phyloP scores from a whole-genome alignment of 2,329 filamentous ascomycete genomes.

The Nothophoma quercina region DNA sequence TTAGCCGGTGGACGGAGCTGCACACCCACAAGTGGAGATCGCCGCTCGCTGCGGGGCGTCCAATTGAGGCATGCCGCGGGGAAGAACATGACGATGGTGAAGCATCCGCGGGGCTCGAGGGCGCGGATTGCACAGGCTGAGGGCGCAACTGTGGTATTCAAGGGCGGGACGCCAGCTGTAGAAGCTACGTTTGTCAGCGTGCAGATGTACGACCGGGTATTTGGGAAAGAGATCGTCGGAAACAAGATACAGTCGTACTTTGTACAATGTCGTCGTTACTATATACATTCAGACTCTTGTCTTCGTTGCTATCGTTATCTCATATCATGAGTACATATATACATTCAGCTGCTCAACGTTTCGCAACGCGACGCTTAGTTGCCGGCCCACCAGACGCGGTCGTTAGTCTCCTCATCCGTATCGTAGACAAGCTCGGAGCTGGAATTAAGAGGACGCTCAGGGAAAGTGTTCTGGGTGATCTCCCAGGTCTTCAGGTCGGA shows the following conservation, averaged over 20 bases:
- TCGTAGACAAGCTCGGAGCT: slow-evolving; percentile 53
- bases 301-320: not conserved
- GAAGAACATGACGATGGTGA: slow-evolving; percentile 1
- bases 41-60: slow-evolving; percentile 2
- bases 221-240: not conserved
- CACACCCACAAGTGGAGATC: not conserved
- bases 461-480: slow-evolving; percentile 51
- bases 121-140: not conserved
- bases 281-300: slow-evolving; percentile 3
- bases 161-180: not conserved
- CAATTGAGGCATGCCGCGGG: slow-evolving; percentile 2
- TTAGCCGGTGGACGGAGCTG: slow-evolving; percentile 14
- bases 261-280: not conserved
- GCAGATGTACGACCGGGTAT: slow-evolving; percentile 1
- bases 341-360: too few relatives aligned
- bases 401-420: slow-evolving; percentile 53
- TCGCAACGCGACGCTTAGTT: slow-evolving; percentile 34
- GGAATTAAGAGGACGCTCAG: slow-evolving; percentile 51
- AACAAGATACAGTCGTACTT: not conserved
- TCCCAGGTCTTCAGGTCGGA: slow-evolving; percentile 51
- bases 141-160: too few relatives aligned
- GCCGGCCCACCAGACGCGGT: slow-evolving; percentile 57
- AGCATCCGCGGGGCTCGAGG: slow-evolving; percentile 5
- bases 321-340: not conserved
- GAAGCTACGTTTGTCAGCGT: slow-evolving; percentile 4